phyloP scores from a whole-genome alignment of 2,329 filamentous ascomycete genomes.

The Fusarium secorum region DNA sequence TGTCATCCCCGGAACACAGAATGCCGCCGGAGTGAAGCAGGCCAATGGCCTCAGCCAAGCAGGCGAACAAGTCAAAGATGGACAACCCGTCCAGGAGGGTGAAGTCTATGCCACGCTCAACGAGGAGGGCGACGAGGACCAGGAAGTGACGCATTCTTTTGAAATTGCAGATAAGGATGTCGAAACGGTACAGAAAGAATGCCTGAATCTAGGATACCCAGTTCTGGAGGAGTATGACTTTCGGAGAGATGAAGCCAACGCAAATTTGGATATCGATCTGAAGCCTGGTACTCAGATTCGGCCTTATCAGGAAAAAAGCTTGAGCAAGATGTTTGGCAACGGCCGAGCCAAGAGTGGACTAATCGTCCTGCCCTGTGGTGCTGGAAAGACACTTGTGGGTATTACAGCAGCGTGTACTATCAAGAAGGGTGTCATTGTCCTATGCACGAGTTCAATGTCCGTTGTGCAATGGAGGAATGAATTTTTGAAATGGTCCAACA shows the following conservation, averaged over 20 bases:
- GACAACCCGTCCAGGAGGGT: slow-evolving; percentile 64
- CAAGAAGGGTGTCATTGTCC: slow-evolving; percentile 93
- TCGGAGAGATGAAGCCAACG: slow-evolving; percentile 85
- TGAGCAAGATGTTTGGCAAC: slow-evolving; percentile 99
- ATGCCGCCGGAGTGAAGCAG: slow-evolving; percentile 87
- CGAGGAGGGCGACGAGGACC: slow-evolving; percentile 86
- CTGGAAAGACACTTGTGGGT: slow-evolving; percentile 96
- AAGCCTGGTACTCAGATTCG: slow-evolving; percentile 89
- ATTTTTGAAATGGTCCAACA: slow-evolving; percentile 98
- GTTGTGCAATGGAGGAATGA: slow-evolving; percentile 97
- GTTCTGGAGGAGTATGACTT: slow-evolving; percentile 98
- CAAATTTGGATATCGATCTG: slow-evolving; percentile 92
- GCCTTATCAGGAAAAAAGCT: slow-evolving; percentile 94
- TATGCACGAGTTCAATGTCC: slow-evolving; percentile 97
- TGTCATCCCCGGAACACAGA: slow-evolving; percentile 93
- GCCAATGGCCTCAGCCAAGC: slow-evolving; percentile 55
- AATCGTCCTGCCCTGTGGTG: slow-evolving; percentile 95
- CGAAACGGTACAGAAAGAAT: slow-evolving; percentile 87
- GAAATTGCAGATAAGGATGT: slow-evolving; percentile 85
- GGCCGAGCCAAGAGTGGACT: slow-evolving; percentile 96
- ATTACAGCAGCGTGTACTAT: slow-evolving; percentile 98
- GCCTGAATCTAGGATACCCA: slow-evolving; percentile 84
- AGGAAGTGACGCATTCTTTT: slow-evolving; percentile 90
- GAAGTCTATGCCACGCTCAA: slow-evolving; percentile 77
- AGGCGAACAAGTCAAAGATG: slow-evolving; percentile 53